These are phyloP conservation scores for Dichomitus squalens DNA, from an alignment of 1,284 basidiomycete genomes.

Conservation along the genomic window DNA sequence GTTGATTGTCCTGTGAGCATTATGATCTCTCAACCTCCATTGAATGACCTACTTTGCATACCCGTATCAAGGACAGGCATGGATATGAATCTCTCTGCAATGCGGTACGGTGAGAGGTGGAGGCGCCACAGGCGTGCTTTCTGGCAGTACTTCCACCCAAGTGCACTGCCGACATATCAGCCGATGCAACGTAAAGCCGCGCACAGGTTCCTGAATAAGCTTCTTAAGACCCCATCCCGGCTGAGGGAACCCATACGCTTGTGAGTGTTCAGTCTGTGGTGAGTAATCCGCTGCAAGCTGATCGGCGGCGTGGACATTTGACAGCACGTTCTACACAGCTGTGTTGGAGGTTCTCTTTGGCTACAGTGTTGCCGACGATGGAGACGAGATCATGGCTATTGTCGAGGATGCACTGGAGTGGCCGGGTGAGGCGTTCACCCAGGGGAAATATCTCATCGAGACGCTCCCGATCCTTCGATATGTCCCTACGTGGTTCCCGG, in stretches of 20 bases:
- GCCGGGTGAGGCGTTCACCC: not conserved
- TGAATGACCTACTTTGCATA: no score
- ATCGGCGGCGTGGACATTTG: no score
- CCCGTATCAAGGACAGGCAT: slow-evolving; percentile 3
- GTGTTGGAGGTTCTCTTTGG: slow-evolving; percentile 13
- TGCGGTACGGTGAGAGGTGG: slow-evolving; percentile 13
- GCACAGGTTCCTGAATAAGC: slow-evolving; percentile 2
- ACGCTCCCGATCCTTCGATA: slow-evolving; percentile 23
- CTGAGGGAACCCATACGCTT: not conserved
- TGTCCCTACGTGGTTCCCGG: slow-evolving; percentile 31
- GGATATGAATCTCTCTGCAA: not conserved
- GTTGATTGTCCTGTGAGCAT: not conserved
- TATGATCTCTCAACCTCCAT: not conserved
- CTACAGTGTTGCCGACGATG: slow-evolving; percentile 6
- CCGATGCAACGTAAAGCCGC: not conserved
- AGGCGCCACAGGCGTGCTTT: slow-evolving; percentile 10
- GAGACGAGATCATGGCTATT: not conserved
- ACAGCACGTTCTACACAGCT: slow-evolving; percentile 5
- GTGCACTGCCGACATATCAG: not conserved
- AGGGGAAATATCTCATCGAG: slow-evolving; percentile 14
- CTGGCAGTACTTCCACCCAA: slow-evolving; percentile 11
- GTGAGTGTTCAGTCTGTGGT: not conserved
- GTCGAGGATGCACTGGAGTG: not conserved
- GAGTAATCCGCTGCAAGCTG: not conserved
- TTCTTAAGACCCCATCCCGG: not conserved